A percentile compares a stretch with the other conserved stretches of the same genome.
phyloP scores from a whole-genome alignment of 345 rosid genomes.

The Turritis glabra region DNA sequence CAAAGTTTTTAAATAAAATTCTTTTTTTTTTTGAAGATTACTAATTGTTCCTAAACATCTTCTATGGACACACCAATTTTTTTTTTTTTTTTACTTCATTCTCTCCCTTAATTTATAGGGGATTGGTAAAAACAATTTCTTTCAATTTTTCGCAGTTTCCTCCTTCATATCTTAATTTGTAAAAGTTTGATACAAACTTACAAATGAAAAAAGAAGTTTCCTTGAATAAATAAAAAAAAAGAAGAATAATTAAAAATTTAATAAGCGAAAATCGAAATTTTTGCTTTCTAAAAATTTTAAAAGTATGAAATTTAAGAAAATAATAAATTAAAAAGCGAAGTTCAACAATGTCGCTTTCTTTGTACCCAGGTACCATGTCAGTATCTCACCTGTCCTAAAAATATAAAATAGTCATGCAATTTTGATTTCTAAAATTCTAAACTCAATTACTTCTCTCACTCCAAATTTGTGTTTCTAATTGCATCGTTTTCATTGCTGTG shows the following conservation, averaged over 20 bases:
- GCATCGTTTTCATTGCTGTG: constrained; percentile 19
- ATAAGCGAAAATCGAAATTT: no score
- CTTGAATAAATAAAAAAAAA: neutral
- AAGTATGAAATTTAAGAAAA: no score
- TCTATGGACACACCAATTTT: neutral
- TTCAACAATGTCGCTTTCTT: constrained; percentile 2
- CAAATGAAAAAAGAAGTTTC: neutral
- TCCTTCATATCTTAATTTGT: neutral
- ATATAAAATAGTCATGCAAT: constrained; percentile 3
- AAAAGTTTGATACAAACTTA: neutral
- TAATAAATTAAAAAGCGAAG: neutral
- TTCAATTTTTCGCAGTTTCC: neutral
- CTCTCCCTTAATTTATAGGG: neutral
- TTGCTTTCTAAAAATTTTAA: no score
- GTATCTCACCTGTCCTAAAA: neutral
- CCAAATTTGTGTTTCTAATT: neutral
- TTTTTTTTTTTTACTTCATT: neutral
- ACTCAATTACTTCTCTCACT: constrained; percentile 1
- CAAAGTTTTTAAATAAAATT: no score
- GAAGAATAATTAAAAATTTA: no score
- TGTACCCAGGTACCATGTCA: constrained; percentile 38
- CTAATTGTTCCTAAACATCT: no score
- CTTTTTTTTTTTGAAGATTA: no score
- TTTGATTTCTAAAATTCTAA: neutral
- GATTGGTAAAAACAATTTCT: neutral